Evolutionary conservation across 2,329 filamentous ascomycete genomes (phyloP).

Genomic region (Colletotrichum liaoningense): DNA sequence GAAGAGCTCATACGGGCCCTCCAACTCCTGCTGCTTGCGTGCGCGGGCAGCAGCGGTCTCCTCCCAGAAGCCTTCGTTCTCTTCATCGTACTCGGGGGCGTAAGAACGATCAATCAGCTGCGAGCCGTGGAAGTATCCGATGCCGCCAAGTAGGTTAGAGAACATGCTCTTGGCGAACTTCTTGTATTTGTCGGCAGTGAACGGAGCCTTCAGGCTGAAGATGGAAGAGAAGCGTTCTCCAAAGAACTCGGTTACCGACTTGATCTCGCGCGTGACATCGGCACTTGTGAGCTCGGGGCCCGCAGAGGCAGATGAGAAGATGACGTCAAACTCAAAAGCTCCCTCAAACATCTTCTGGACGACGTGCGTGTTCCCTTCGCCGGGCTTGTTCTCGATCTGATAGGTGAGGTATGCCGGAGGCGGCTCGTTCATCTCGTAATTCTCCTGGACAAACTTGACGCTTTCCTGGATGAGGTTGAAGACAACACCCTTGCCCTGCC

Average conservation of each 20-base stretch:
- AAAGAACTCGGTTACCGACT: constrained; percentile 75
- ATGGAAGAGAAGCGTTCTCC: constrained; percentile 78
- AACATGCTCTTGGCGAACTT: constrained; percentile 90
- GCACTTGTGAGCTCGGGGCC: constrained; percentile 65
- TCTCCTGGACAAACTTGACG: constrained; percentile 61
- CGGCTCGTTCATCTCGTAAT: constrained; percentile 68
- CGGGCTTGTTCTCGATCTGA: constrained; percentile 77
- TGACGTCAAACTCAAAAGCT: constrained; percentile 90
- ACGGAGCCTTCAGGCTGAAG: constrained; percentile 81
- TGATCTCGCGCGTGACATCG: constrained; percentile 77
- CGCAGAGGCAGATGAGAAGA: constrained; percentile 75
- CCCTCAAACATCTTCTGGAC: constrained; percentile 94
- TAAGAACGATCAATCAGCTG: constrained; percentile 91
- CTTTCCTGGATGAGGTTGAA: constrained; percentile 65
- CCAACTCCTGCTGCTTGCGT: constrained; percentile 74
- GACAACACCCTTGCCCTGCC: constrained; percentile 80
- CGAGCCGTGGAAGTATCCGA: constrained; percentile 94
- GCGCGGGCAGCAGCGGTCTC: constrained; percentile 84
- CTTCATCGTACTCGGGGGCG: constrained; percentile 93
- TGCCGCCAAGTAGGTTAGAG: constrained; percentile 92
- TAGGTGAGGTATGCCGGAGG: constrained; percentile 90
- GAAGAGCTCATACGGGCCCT: constrained; percentile 89
- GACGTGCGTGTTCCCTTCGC: constrained; percentile 83
- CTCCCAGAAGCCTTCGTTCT: constrained; percentile 95
- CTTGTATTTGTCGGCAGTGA: constrained; percentile 77